Evolutionary conservation across 2,329 filamentous ascomycete species (phyloP).

Genomic region (Fusarium sp.): DNA sequence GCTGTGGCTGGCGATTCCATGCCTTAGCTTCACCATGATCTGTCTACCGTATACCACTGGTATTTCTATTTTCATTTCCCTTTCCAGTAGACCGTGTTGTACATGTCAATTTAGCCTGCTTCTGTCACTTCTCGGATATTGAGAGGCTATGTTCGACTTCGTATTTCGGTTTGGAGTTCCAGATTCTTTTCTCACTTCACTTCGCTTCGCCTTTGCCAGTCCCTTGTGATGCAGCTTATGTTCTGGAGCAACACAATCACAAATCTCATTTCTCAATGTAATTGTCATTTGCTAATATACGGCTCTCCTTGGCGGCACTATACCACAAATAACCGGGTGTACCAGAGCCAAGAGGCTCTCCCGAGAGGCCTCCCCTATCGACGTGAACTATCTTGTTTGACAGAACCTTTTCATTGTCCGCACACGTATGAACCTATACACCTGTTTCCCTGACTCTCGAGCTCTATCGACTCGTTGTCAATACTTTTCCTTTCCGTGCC

Average conservation of each 20-base stretch:
- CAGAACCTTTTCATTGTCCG: neutral
- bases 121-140: neutral
- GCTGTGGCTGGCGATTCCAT: slow-evolving; percentile 14
- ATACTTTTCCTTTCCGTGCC: slow-evolving; percentile 16
- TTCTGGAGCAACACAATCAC: neutral
- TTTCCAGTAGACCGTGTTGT: neutral
- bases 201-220: neutral
- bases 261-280: neutral
- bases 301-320: neutral
- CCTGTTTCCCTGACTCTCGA: neutral
- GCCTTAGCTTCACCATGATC: neutral
- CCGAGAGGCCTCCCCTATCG: neutral
- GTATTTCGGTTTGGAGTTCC: neutral
- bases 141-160: neutral
- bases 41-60: neutral
- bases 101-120: slow-evolving; percentile 18
- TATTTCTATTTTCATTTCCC: neutral
- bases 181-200: neutral
- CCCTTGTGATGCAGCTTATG: neutral
- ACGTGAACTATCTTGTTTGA: neutral
- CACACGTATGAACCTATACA: neutral
- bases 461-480: neutral
- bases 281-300: neutral
- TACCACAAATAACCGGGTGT: neutral
- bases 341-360: neutral